Percentiles rank a stretch among this genome's conserved stretches.
Conservation (phyloP, 805 yeast genomes). For the Wickerhamomyces alni region DNA sequence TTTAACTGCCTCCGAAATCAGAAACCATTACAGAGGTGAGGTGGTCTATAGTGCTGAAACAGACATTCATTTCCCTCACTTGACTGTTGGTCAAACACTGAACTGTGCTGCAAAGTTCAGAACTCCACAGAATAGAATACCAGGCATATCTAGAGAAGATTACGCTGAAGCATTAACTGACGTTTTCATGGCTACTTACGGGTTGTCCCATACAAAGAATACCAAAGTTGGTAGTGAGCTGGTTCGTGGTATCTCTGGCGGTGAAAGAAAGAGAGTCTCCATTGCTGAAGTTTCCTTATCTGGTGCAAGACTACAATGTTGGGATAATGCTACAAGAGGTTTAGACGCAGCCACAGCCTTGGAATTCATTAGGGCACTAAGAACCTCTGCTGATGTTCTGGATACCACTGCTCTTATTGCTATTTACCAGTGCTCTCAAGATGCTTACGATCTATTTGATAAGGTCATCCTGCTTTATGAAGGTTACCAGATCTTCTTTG, state of each 20-base stretch:
- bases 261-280: slow-evolving; percentile 65
- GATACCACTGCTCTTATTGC: slow-evolving; percentile 49
- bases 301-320: slow-evolving; percentile 42
- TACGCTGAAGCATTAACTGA: slow-evolving; percentile 49
- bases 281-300: slow-evolving; percentile 50
- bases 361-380: slow-evolving; percentile 45
- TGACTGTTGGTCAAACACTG: slow-evolving; percentile 62
- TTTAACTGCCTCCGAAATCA: slow-evolving; percentile 43
- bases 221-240: slow-evolving; percentile 60
- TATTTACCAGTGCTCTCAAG: slow-evolving; percentile 48
- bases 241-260: slow-evolving; percentile 65
- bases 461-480: slow-evolving; percentile 45
- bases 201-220: slow-evolving; percentile 44
- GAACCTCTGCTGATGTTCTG: slow-evolving; percentile 40
- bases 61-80: slow-evolving; percentile 62
- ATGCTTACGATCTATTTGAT: slow-evolving; percentile 44
- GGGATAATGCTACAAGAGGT: slow-evolving; percentile 58
- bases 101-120: slow-evolving; percentile 55
- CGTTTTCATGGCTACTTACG: slow-evolving; percentile 44
- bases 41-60: slow-evolving; percentile 66
- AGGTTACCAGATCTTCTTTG: slow-evolving; percentile 48
- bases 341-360: slow-evolving; percentile 54
- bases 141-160: slow-evolving; percentile 51
- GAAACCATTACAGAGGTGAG: slow-evolving; percentile 55
- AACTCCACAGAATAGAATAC: slow-evolving; percentile 56